A percentile compares a stretch with the other conserved stretches of the same genome.
These are phyloP conservation scores for Penicillium psychrosexuale DNA, from an alignment of 2,329 filamentous ascomycete species.

Conservation along the genomic window DNA sequence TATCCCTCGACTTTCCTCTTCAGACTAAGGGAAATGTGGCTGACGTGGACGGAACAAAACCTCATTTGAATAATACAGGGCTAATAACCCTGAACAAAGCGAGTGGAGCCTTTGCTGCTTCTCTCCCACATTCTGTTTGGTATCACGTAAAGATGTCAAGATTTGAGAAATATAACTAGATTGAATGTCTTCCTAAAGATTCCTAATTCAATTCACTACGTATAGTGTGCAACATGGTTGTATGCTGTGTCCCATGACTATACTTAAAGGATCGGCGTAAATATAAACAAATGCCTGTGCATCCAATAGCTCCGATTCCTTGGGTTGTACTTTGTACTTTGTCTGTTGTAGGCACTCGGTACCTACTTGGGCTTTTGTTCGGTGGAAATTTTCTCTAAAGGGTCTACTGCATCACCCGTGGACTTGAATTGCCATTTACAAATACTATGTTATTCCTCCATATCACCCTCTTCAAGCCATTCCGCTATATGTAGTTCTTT, in stretches of 20 bases:
- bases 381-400: neutral
- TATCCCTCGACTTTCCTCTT: neutral
- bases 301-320: neutral
- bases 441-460: neutral
- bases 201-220: neutral
- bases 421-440: neutral
- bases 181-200: neutral
- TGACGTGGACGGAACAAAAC: constrained; percentile 5
- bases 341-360: neutral
- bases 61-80: neutral
- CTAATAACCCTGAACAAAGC: neutral
- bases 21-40: neutral
- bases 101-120: neutral
- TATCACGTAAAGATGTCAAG: neutral
- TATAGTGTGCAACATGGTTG: neutral
- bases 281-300: neutral
- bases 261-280: neutral
- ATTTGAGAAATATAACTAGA: neutral
- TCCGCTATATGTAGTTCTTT: neutral
- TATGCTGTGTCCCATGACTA: neutral
- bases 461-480: neutral
- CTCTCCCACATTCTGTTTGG: neutral
- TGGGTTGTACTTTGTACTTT: neutral
- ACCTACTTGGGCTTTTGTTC: neutral
- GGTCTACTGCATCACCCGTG: neutral